Conservation (phyloP, 768 basidiomycete genomes). For the Lactarius psammicola region DNA sequence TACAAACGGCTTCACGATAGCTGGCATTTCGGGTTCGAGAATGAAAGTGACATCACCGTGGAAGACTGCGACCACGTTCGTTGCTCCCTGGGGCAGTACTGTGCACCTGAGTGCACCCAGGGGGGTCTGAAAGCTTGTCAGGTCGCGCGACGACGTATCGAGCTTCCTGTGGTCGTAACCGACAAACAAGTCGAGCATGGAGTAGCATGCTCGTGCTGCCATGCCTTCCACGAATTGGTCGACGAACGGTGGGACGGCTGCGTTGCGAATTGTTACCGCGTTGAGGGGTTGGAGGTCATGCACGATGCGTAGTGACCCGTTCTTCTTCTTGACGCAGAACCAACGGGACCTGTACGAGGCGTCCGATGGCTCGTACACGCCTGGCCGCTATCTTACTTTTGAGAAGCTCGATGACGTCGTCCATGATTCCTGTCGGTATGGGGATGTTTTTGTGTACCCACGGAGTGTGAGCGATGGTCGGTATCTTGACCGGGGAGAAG, state of each 20-base stretch:
- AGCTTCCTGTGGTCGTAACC: neutral
- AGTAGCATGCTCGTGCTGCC: conserved; percentile 32
- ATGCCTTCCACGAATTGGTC: conserved; percentile 28
- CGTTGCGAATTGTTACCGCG: conserved; percentile 27
- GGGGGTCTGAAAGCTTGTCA: conserved; percentile 1
- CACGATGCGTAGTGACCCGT: conserved; percentile 26
- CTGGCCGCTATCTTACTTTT: too few relatives aligned
- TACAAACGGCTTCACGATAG: too few relatives aligned
- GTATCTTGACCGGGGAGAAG: too few relatives aligned
- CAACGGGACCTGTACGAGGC: neutral
- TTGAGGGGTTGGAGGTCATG: conserved; percentile 33
- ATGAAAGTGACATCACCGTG: neutral
- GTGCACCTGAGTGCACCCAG: neutral
- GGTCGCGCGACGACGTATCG: neutral
- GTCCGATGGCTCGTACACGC: conserved; percentile 34
- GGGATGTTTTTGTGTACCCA: too few relatives aligned
- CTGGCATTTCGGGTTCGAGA: neutral
- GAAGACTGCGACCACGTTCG: neutral
- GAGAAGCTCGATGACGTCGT: too few relatives aligned
- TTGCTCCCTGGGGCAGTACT: neutral
- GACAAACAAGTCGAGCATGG: neutral
- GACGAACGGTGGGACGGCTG: conserved; percentile 12
- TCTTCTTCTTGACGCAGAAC: neutral
- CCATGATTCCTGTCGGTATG: too few relatives aligned
- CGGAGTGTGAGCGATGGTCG: too few relatives aligned